A percentile compares a stretch with the other conserved stretches of the same genome.
Evolutionary conservation across 2,329 filamentous ascomycete species (phyloP).

Genomic region (Xylaria digitata): DNA sequence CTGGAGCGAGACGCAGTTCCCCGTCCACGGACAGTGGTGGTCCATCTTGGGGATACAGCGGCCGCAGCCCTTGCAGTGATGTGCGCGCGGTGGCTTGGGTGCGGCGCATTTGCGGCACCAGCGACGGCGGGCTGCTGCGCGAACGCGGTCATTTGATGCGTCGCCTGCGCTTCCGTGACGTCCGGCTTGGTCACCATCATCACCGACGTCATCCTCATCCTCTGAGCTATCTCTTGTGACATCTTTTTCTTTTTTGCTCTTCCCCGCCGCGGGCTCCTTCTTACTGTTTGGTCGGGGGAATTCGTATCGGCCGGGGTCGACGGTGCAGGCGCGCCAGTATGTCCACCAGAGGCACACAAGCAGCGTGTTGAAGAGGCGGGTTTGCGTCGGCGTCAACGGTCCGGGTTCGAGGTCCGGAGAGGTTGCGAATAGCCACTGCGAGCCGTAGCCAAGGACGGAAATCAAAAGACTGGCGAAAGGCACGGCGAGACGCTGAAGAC

Average conservation of each 20-base stretch:
- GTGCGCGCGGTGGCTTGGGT: conserved; percentile 79
- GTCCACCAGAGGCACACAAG: conserved; percentile 74
- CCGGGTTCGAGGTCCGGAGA: conserved; percentile 69
- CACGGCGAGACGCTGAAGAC: conserved; percentile 70
- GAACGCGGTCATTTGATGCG: conserved; percentile 12
- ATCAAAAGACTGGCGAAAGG: conserved; percentile 75
- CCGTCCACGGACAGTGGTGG: conserved; percentile 88
- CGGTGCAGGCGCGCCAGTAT: conserved; percentile 71
- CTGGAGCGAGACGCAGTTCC: conserved; percentile 83
- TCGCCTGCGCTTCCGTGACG: conserved; percentile 10
- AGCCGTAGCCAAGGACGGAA: conserved; percentile 75
- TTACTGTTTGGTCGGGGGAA: conserved; percentile 50
- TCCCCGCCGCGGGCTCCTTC: background rate
- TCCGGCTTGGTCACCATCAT: conserved; percentile 7
- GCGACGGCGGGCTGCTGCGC: conserved; percentile 44
- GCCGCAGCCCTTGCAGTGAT: conserved; percentile 82
- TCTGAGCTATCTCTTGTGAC: conserved; percentile 41
- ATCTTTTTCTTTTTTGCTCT: conserved; percentile 48
- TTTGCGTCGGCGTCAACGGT: conserved; percentile 67
- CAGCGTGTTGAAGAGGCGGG: conserved; percentile 73
- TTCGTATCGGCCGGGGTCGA: conserved; percentile 67
- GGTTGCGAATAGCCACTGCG: conserved; percentile 75
- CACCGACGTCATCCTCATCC: conserved; percentile 38
- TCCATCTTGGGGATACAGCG: conserved; percentile 85
- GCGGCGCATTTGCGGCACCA: conserved; percentile 83